Evolutionary conservation across 352 stramenopile genomes (phyloP), one percentile per base, ranked within the genome.

Genomic region (Peronosclerospora sorghi): DNA sequence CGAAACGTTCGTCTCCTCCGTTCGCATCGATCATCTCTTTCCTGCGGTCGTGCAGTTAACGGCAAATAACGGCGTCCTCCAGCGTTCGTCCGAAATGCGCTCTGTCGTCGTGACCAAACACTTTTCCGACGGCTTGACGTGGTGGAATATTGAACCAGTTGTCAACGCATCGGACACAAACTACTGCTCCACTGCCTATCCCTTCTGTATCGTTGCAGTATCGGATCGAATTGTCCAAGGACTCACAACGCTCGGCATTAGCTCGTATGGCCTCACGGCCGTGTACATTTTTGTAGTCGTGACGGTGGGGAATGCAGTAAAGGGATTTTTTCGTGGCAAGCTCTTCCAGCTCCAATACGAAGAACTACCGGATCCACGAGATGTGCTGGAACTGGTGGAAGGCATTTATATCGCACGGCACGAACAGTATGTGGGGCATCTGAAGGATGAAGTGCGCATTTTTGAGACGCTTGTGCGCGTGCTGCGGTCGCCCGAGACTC

Each of bases 271-370:
- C 17, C 67, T 92, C 53, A 88, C 77, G 2, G 81, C 81, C 0
- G 73, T 87, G 27, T 94, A 94, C 54, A 54, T 92, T 39, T 94
- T 94, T 40, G 81, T 94, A 13, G 61, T 94, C 17, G 75, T 94
- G 21, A 94, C 81, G 1, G 83, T 94, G 32, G 81, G 81, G n/a
- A 83, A 57, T 17, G 72, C 75, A 1, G 79, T 94, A 18, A 90
- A 90, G 49, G 58, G 65, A 8, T 86, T 87, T 43, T 86, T 94
- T 56, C 81, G 81, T 8, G 79, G 79, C 6, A 73, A 66, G n/a
- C 41, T 89, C 23, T 79, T 73, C 52, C 53, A 86, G 50, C 83
- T 94, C 41, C 73, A 90, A 48, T 91, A 91, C 54, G 48, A 62
- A 10, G 81, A 94, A 39, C 56, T 94, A 8, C 81, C 81, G 0